These are phyloP conservation scores for Cenococcum geophilum DNA, from an alignment of 495 filamentous ascomycete genomes.

Conservation along the genomic window DNA sequence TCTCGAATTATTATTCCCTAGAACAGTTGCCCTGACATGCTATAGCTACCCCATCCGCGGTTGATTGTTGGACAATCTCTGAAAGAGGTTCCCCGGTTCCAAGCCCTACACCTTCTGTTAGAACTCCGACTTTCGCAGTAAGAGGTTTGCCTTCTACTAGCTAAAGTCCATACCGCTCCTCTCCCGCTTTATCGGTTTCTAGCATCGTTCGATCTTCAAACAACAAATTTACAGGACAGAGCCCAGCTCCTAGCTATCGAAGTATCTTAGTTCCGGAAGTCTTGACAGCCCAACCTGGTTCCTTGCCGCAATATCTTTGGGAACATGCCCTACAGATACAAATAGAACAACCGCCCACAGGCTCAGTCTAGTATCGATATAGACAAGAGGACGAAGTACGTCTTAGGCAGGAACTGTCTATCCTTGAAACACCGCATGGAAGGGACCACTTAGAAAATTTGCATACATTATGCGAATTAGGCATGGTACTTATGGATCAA, in stretches of 20 bases:
- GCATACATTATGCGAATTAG: constrained; percentile 14
- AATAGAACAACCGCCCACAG: constrained; percentile 2
- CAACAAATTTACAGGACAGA: constrained; percentile 26
- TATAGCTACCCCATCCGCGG: constrained; percentile 25
- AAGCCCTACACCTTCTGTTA: background rate
- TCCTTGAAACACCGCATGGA: constrained; percentile 10
- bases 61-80: constrained; percentile 14
- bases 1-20: background rate
- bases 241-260: constrained; percentile 19
- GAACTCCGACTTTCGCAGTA: constrained; percentile 1
- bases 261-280: constrained; percentile 5
- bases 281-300: background rate
- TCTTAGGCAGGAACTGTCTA: constrained; percentile 18
- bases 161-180: constrained; percentile 15
- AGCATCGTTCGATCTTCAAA: constrained; percentile 20
- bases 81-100: constrained; percentile 12
- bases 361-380: constrained; percentile 13
- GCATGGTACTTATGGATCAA: constrained; percentile 20
- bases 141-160: constrained; percentile 5
- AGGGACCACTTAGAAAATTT: constrained; percentile 13
- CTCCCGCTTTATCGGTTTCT: constrained; percentile 24
- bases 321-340: constrained; percentile 3
- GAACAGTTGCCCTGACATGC: constrained; percentile 12
- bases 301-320: background rate
- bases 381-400: constrained; percentile 20